Base-by-base conservation (phyloP, 1,284 basidiomycete species). In the Mycosarcoma maydis region DNA sequence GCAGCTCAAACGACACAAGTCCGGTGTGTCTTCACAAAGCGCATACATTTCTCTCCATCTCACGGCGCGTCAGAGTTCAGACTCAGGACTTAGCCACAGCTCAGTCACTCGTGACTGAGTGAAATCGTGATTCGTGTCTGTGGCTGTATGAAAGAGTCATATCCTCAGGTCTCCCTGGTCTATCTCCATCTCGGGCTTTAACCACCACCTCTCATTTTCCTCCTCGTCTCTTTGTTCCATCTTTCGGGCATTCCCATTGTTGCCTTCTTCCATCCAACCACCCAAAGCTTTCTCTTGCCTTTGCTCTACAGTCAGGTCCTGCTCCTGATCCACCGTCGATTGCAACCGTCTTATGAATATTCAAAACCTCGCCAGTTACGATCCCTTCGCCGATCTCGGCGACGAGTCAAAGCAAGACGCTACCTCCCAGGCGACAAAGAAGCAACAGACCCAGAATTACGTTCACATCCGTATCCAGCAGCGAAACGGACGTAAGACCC, bases 401-500 rank as follows among this genome's bases (percentile, higher is more conserved):
- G 79, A 81, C 64, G 70, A 76, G 55, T 48, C 67, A 37, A 71
- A 66, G 54, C 57, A 54, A 48, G 57, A 61, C 38, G 54, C 66
- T 55, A 68, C 58, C 48, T 52, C 50, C 32, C 51, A 60, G 50
- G 59, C 65, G 51, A 51, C 67, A 29, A 71, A 64, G 55, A 75
- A 76, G 64, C 62, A 73, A 22, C 72, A 76, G 69, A 64, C 65
- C 33, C 70, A 81, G 56, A 76, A 78, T 62, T 80, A 82, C 79
- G 81, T 84, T 44, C 84, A 84, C 75, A 84, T 84, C 67, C 83
- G 86, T 86, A 92, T 99, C 81, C 96, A 99, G 85, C 96, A 99
- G 85, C 88, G 96, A 81, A 99, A 98, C 88, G 96, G 96, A 76
- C 89, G 96, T 79, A 99, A 99, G 88, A 97, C 94, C 69, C 86